Evolutionary conservation across 176 grass and related monocot species (phyloP), one percentile per base, ranked within the genome.

Genomic region (Carex scoparia): DNA sequence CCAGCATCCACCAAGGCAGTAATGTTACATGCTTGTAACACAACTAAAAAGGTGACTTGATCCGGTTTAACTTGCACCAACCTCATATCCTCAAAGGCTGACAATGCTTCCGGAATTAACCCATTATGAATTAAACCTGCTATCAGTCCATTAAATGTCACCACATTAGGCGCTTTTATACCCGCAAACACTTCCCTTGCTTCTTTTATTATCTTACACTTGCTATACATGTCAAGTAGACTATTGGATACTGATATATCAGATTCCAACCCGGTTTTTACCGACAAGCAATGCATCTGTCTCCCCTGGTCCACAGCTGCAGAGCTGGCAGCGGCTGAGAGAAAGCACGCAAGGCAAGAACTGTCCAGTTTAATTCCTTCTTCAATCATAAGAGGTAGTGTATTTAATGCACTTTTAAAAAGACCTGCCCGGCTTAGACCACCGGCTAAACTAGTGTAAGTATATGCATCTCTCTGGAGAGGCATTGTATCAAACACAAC

Each of bases 211-310:
- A 88, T 73, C 87, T 87, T 89, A 42, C 90, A 92, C 86, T 93
- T 92, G 84, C 90, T 87, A 79, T 98, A 98, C 92, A 98, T 89
- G 74, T 93, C 89, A 53, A 98, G 61, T 44, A 94, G 88, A 79
- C 92, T 88, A 85, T 94, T 94, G 40, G 89, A 98, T 46, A 93
- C 92, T 15, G 91, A 90, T 27, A 93, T 82, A 70, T 83, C 64
- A 53, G 12, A 58, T 58, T 79, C 75, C 73, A 93, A 86, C 46
- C 91, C 92, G 23, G 87, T 84, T 89, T 98, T 98, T 48, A 93
- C 48, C 0, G 92, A 88, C 40, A 86, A 90, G 68, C 92, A 88
- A 61, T 98, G 95, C 56, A 98, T 40, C 79, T 89, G 92, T 65
- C 86, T 88, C 54, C 95, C 95, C 23, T 57, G 51, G 54, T 79